Conservation (phyloP, 2,329 filamentous ascomycete genomes). For the Alternaria sp. region DNA sequence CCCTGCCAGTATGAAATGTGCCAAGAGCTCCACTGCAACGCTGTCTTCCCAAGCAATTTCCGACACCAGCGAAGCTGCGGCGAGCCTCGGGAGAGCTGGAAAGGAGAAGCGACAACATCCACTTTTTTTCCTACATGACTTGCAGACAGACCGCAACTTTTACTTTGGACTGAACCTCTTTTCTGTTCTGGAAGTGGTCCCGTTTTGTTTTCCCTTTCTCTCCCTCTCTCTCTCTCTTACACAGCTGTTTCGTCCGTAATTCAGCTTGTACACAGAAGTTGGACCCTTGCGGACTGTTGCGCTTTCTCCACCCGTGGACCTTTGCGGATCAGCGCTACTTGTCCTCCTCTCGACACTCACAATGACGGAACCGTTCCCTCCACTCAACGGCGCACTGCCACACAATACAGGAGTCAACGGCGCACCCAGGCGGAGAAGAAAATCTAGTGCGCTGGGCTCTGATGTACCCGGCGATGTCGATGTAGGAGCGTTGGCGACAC, state of each 20-base stretch:
- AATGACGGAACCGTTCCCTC: slow-evolving; percentile 47
- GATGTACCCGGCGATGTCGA: slow-evolving; percentile 63
- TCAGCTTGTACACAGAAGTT: no score
- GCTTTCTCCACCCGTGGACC: no score
- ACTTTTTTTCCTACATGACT: neutral
- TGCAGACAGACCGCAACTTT: neutral
- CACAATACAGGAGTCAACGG: slow-evolving; percentile 25
- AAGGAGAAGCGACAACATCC: slow-evolving; percentile 9
- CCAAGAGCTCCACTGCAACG: slow-evolving; percentile 7
- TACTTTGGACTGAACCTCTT: no score
- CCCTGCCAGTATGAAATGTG: neutral
- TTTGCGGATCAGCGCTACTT: neutral
- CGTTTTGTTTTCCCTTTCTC: no score
- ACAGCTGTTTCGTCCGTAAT: no score
- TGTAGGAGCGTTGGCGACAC: slow-evolving; percentile 60
- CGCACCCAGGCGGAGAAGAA: slow-evolving; percentile 47
- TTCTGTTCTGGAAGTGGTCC: no score
- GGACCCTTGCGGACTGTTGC: no score
- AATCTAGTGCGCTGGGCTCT: slow-evolving; percentile 59
- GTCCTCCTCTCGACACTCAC: neutral
- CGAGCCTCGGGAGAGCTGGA: slow-evolving; percentile 8
- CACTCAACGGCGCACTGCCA: slow-evolving; percentile 33
- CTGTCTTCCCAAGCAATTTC: neutral
- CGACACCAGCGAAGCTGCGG: slow-evolving; percentile 4
- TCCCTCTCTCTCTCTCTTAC: no score